phyloP scores from a whole-genome alignment of 2,329 filamentous ascomycete species.

The Aspergillus texensis region DNA sequence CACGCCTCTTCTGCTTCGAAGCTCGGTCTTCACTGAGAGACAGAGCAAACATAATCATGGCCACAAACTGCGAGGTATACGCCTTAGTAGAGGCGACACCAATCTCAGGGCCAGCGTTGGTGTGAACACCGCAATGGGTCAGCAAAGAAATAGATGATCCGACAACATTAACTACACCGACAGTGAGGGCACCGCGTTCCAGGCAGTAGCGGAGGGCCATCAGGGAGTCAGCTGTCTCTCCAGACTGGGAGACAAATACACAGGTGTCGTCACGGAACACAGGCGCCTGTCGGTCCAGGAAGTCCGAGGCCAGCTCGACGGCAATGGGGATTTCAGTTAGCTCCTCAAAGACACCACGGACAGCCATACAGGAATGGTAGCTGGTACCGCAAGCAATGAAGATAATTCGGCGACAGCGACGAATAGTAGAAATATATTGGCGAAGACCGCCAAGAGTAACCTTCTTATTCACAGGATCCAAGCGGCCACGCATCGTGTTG shows the following conservation, averaged over 20 bases:
- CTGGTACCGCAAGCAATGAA: slow-evolving; percentile 99
- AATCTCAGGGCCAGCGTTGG: slow-evolving; percentile 98
- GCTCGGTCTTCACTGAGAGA: slow-evolving; percentile 95
- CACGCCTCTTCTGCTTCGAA: slow-evolving; percentile 86
- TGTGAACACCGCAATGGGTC: slow-evolving; percentile 99
- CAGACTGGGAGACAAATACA: slow-evolving; percentile 97
- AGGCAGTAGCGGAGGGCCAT: slow-evolving; percentile 97
- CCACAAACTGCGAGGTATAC: slow-evolving; percentile 98
- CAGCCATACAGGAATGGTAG: slow-evolving; percentile 99
- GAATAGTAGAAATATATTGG: slow-evolving; percentile 95
- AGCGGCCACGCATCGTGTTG: slow-evolving; percentile 99
- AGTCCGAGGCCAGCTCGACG: slow-evolving; percentile 96
- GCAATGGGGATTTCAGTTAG: slow-evolving; percentile 96
- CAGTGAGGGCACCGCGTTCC: slow-evolving; percentile 93
- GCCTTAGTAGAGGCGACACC: slow-evolving; percentile 99
- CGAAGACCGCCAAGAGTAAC: slow-evolving; percentile 94
- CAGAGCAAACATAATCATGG: slow-evolving; percentile 99
- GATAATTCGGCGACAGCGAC: slow-evolving; percentile 94
- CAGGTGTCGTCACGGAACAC: slow-evolving; percentile 99
- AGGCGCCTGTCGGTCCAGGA: slow-evolving; percentile 92
- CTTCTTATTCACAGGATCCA: slow-evolving; percentile 89
- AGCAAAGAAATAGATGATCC: slow-evolving; percentile 98
- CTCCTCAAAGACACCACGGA: slow-evolving; percentile 96
- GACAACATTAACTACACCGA: slow-evolving; percentile 98
- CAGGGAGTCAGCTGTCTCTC: slow-evolving; percentile 96